Percentiles rank a stretch among this genome's conserved stretches.
Evolutionary conservation across 2,329 filamentous ascomycete genomes (phyloP).

Genomic region (Periconia sp.): DNA sequence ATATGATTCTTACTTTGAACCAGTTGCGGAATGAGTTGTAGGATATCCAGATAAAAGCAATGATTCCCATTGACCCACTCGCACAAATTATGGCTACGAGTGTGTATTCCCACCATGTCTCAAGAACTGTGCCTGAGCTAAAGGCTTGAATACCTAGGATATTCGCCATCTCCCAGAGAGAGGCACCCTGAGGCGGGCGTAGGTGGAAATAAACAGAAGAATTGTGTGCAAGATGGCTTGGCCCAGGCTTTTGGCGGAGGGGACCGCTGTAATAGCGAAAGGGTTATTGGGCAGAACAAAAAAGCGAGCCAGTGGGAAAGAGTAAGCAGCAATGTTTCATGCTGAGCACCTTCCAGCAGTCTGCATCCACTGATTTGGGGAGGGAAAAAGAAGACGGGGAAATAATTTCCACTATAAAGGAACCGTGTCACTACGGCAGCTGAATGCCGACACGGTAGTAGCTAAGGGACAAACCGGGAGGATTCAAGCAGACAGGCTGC

Average conservation of each 20-base stretch:
- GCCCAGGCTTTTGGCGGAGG: constrained; percentile 7
- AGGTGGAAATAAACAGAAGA: not conserved
- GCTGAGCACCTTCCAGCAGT: constrained; percentile 9
- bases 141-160: constrained; percentile 37
- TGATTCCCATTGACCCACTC: constrained; percentile 28
- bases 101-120: constrained; percentile 38
- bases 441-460: constrained; percentile 19
- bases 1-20: constrained; percentile 20
- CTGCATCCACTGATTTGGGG: constrained; percentile 1
- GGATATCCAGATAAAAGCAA: constrained; percentile 30
- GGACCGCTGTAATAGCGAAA: constrained; percentile 11
- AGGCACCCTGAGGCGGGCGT: not conserved
- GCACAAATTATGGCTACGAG: constrained; percentile 35
- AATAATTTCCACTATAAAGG: constrained; percentile 22
- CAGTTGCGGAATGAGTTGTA: constrained; percentile 20
- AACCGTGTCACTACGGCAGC: constrained; percentile 10
- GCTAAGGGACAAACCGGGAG: constrained; percentile 14
- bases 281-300: constrained; percentile 13
- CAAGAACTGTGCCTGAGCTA: constrained; percentile 17
- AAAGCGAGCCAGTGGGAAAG: constrained; percentile 5
- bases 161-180: constrained; percentile 22
- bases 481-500: constrained; percentile 16
- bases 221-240: not conserved
- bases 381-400: constrained; percentile 10
- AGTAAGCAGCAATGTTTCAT: constrained; percentile 21